phyloP scores from a whole-genome alignment of 2,329 filamentous ascomycete species.

The Hymenoscyphus infarciens region DNA sequence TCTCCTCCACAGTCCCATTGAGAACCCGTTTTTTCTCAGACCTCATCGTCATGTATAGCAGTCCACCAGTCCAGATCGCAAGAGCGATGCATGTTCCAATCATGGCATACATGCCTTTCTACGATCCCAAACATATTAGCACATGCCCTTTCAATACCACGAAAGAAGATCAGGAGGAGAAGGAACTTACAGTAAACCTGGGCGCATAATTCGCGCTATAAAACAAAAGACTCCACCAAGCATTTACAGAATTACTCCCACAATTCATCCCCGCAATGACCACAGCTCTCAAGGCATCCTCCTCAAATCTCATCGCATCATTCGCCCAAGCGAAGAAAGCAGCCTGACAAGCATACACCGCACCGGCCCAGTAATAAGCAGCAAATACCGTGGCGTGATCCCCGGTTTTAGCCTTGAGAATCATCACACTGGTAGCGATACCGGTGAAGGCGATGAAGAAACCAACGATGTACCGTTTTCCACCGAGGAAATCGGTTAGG shows the following conservation, averaged over 20 bases:
- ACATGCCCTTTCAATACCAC: conserved; percentile 3
- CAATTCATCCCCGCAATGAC: conserved; percentile 72
- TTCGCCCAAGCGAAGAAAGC: conserved; percentile 76
- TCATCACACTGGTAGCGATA: conserved; percentile 58
- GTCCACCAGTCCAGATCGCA: conserved; percentile 53
- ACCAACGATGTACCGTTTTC: conserved; percentile 61
- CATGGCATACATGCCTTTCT: conserved; percentile 73
- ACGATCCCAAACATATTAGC: not conserved
- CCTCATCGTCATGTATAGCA: conserved; percentile 45
- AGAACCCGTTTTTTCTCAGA: conserved; percentile 35
- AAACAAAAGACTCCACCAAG: conserved; percentile 71
- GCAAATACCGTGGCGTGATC: conserved; percentile 52
- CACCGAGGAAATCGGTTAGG: conserved; percentile 60
- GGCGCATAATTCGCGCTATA: conserved; percentile 66
- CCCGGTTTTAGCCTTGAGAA: conserved; percentile 41
- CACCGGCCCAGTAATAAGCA: conserved; percentile 68
- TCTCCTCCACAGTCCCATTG: conserved; percentile 6
- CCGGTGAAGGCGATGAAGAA: conserved; percentile 66
- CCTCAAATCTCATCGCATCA: conserved; percentile 57
- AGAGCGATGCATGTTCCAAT: conserved; percentile 59
- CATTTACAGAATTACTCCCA: conserved; percentile 64
- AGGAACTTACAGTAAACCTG: conserved; percentile 32
- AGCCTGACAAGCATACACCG: conserved; percentile 69
- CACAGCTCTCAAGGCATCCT: conserved; percentile 60
- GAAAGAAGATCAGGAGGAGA: conserved; percentile 29